Base-by-base conservation (phyloP, 164 flowering plant species). In the Magnolia sinica region DNA sequence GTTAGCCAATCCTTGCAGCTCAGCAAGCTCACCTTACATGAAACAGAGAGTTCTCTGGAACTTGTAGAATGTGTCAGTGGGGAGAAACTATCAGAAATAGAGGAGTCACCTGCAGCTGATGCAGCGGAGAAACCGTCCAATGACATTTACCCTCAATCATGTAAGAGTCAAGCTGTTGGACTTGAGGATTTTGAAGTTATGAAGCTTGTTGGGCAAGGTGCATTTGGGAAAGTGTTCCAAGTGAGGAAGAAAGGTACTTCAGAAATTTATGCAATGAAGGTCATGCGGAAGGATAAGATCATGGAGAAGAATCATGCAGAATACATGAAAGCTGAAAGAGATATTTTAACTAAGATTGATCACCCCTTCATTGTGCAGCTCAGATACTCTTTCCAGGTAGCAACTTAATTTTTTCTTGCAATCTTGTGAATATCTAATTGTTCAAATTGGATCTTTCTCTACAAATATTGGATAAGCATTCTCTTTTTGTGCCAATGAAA, bases 241-340 rank as follows among this genome's bases (percentile, higher is more conserved):
- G 98, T 95, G 65, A 88, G 88, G 84, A 93, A 86, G 80, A 91
- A 76, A 75, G 91, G 91, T 24, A 87, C 92, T 9, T 78, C 88
- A 23, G 97, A 95, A 80, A 92, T 95, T 69, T 95, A 87, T 81
- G 99, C 99, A 0, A 95, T 95, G 99, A 95, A 95, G 70, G 99
- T 95, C 64, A 93, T 95, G 98, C 89, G 90, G 82, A 95, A 95
- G 74, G 97, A 93, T 19, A 85, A 87, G 0, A 92, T 95, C 16
- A 86, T 88, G 61, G 90, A 91, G 87, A 95, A 91, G 87, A 95
- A 95, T 74, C 99, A 93, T 83, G 93, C 90, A 0, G 98, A 92
- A 85, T 95, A 95, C 77, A 95, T 93, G 99, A 93, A 84, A 74
- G 96, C 97, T 52, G 97, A 93, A 89, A 89, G 99, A 81, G 96